phyloP scores from a whole-genome alignment of 2,329 filamentous ascomycete genomes.

The Cladophialophora chaetospira region DNA sequence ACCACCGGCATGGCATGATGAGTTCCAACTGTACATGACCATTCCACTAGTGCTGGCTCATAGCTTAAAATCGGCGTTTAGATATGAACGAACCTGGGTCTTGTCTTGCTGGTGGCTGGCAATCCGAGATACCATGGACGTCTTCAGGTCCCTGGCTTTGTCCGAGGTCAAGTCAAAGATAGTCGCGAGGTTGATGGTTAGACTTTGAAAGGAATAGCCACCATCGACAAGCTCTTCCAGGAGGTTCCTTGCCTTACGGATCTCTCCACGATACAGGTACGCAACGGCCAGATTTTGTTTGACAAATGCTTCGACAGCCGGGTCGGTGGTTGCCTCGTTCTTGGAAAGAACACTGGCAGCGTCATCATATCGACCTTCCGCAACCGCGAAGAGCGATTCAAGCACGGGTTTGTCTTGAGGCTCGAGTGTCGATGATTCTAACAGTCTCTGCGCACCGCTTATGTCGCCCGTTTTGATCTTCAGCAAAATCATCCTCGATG shows the following conservation, averaged over 20 bases:
- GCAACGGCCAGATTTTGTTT: conserved; percentile 83
- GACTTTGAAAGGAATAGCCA: conserved; percentile 70
- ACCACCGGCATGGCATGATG: conserved; percentile 68
- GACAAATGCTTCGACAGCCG: conserved; percentile 66
- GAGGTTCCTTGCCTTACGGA: conserved; percentile 69
- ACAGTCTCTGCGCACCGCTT: conserved; percentile 62
- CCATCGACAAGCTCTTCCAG: conserved; percentile 67
- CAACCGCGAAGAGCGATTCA: conserved; percentile 72
- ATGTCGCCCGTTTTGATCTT: conserved; percentile 79
- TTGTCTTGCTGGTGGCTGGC: conserved; percentile 59
- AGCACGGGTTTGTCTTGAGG: conserved; percentile 51
- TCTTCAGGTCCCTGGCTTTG: conserved; percentile 68
- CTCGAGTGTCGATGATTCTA: conserved; percentile 41
- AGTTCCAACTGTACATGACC: conserved; percentile 21
- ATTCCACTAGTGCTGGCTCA: conserved; percentile 39
- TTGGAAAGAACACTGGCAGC: conserved; percentile 48
- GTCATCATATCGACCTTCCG: conserved; percentile 69
- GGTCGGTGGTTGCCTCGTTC: conserved; percentile 29
- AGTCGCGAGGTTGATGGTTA: conserved; percentile 87
- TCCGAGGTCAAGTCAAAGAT: conserved; percentile 92
- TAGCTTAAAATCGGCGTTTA: conserved; percentile 75
- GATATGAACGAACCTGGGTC: conserved; percentile 68
- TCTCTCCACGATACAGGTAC: conserved; percentile 75
- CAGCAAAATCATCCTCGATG: conserved; percentile 60
- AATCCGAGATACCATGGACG: conserved; percentile 68